These are phyloP conservation scores for Begonia loranthoides DNA, from an alignment of 306 rosid species.

Conservation along the genomic window DNA sequence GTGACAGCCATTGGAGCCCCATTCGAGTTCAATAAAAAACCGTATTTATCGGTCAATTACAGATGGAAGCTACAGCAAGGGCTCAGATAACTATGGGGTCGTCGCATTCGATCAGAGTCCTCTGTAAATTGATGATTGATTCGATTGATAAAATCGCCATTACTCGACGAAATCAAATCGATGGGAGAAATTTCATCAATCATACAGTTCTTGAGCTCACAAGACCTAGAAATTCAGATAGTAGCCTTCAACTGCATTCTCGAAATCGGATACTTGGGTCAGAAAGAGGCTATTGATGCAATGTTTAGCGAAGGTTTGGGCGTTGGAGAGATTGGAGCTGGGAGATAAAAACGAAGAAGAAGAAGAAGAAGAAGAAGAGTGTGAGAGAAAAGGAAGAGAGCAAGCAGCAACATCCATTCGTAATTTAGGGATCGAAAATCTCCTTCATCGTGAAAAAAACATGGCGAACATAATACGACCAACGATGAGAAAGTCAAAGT, in stretches of 20 bases:
- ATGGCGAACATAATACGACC: no score
- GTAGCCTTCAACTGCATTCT: conserved; percentile 47
- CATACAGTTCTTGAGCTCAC: conserved; percentile 22
- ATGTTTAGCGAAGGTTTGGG: conserved; percentile 57
- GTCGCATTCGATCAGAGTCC: conserved; percentile 27
- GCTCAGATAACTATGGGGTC: conserved; percentile 43
- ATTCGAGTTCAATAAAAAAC: conserved; percentile 75
- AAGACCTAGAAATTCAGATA: conserved; percentile 22
- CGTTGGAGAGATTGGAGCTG: conserved; percentile 54
- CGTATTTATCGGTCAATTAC: conserved; percentile 71
- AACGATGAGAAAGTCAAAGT: no score
- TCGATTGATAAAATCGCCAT: conserved; percentile 61
- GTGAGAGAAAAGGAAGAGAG: conserved; percentile 6
- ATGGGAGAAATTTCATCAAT: conserved; percentile 42
- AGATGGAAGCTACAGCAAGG: conserved; percentile 39
- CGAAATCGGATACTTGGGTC: conserved; percentile 76
- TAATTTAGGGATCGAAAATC: no score
- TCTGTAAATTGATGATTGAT: conserved; percentile 41
- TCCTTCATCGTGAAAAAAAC: no score
- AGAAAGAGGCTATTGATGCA: conserved; percentile 79
- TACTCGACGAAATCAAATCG: conserved; percentile 71
- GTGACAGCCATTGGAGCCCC: conserved; percentile 30
- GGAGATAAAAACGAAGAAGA: conserved; percentile 37
- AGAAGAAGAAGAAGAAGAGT: conserved; percentile 14
- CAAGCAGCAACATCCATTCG: conserved; percentile 39